phyloP scores from a whole-genome alignment of 116 monocot genomes.

The Papilionanthe hybrid region DNA sequence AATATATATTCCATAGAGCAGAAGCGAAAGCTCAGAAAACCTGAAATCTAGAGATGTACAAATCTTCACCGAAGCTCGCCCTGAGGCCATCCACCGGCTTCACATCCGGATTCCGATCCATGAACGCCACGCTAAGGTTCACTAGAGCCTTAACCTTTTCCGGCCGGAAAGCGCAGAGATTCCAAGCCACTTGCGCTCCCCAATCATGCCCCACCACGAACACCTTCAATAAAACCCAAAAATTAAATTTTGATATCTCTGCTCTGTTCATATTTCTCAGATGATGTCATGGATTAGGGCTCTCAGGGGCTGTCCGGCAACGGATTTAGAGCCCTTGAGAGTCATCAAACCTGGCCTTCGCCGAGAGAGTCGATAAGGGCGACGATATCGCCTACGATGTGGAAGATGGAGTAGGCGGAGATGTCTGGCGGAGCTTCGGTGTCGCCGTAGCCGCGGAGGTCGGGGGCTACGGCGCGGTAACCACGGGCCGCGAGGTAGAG shows the following conservation, averaged over 20 bases:
- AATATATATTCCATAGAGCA: no score
- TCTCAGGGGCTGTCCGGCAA: no score
- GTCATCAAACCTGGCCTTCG: slow-evolving; percentile 26
- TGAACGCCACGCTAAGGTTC: slow-evolving; percentile 31
- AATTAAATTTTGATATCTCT: background rate
- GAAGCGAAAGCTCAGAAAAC: slow-evolving; percentile 5
- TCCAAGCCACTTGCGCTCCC: slow-evolving; percentile 33
- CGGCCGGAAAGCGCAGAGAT: slow-evolving; percentile 35
- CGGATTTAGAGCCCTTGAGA: background rate
- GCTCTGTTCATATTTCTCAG: no score
- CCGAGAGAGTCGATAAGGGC: slow-evolving; percentile 50
- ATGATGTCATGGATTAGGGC: no score
- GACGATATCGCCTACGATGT: slow-evolving; percentile 60
- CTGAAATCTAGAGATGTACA: slow-evolving; percentile 41
- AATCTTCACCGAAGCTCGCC: slow-evolving; percentile 28
- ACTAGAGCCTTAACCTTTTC: slow-evolving; percentile 49
- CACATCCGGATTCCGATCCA: slow-evolving; percentile 14
- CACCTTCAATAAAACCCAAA: slow-evolving; percentile 9
- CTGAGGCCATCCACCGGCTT: slow-evolving; percentile 11
- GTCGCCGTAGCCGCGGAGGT: slow-evolving; percentile 73
- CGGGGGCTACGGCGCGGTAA: slow-evolving; percentile 60
- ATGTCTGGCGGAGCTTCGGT: slow-evolving; percentile 29
- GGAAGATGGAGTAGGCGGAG: slow-evolving; percentile 39
- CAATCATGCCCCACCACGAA: slow-evolving; percentile 44
- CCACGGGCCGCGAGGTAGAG: slow-evolving; percentile 30